A percentile compares a stretch with the other conserved stretches of the same genome.
phyloP scores from a whole-genome alignment of 371 early-diverging fungal genomes.

The Mortierella sp. region DNA sequence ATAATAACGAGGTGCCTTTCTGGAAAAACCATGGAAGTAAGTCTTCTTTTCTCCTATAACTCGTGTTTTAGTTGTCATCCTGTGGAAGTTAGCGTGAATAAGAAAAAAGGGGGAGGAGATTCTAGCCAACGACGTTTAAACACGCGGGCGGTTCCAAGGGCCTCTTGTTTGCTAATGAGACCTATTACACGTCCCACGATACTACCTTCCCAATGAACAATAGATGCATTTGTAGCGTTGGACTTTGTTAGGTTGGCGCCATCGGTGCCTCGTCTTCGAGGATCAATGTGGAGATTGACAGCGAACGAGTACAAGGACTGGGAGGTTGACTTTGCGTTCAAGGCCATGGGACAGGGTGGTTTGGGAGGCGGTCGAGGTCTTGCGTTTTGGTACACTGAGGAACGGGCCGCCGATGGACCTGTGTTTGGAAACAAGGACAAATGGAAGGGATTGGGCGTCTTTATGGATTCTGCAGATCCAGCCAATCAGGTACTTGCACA shows the following conservation, averaged over 20 bases:
- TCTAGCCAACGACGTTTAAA: not conserved
- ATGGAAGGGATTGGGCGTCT: slow-evolving; percentile 80
- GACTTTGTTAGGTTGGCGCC: slow-evolving; percentile 82
- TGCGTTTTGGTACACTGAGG: slow-evolving; percentile 90
- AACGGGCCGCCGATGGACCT: slow-evolving; percentile 69
- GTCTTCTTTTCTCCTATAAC: not conserved
- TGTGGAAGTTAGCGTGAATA: not conserved
- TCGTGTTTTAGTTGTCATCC: not conserved
- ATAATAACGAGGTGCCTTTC: slow-evolving; percentile 37
- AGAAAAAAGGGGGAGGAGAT: not conserved
- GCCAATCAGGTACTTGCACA: slow-evolving; percentile 60
- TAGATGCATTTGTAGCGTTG: slow-evolving; percentile 69
- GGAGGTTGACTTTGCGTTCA: slow-evolving; percentile 79
- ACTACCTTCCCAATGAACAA: not conserved
- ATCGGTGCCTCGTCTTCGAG: slow-evolving; percentile 73
- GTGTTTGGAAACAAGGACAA: slow-evolving; percentile 80
- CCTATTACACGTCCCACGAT: too few species aligned
- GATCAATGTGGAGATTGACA: slow-evolving; percentile 79
- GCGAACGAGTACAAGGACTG: slow-evolving; percentile 82
- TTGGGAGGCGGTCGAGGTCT: slow-evolving; percentile 86
- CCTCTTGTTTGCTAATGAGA: not conserved
- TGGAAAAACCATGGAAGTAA: slow-evolving; percentile 49
- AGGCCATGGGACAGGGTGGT: slow-evolving; percentile 73
- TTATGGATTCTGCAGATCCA: slow-evolving; percentile 79
- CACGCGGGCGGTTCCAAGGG: not conserved